These are phyloP conservation scores for Candida neerlandica DNA, from an alignment of 1,139 yeast species.

Conservation along the genomic window DNA sequence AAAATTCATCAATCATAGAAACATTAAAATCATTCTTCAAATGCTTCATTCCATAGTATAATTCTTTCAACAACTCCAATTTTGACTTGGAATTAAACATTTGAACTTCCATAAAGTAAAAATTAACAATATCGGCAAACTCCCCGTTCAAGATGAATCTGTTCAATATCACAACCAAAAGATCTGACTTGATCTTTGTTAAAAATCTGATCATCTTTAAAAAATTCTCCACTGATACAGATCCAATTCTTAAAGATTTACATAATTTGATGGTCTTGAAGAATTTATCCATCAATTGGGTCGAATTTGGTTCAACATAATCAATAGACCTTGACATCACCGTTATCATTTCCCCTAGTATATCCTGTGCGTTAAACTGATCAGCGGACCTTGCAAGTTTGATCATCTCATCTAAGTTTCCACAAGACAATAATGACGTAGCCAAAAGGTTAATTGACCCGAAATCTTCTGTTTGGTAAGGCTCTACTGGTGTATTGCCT, in stretches of 20 bases:
- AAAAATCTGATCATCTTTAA: conserved; percentile 30
- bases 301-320: conserved; percentile 1
- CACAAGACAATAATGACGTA: conserved; percentile 11
- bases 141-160: conserved; percentile 26
- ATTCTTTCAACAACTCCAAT: conserved; percentile 19
- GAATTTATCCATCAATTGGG: conserved; percentile 13
- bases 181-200: conserved; percentile 26
- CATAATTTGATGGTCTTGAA: conserved; percentile 21
- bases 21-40: conserved; percentile 2
- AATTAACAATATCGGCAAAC: conserved; percentile 26
- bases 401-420: conserved; percentile 21
- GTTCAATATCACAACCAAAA: conserved; percentile 30
- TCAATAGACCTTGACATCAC: not conserved
- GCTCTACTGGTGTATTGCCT: conserved; percentile 3
- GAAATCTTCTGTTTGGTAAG: conserved; percentile 2
- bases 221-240: conserved; percentile 28
- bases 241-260: conserved; percentile 21
- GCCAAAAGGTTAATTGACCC: conserved; percentile 15
- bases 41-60: conserved; percentile 15
- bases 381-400: conserved; percentile 15
- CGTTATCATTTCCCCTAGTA: conserved; percentile 7
- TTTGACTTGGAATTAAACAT: conserved; percentile 21
- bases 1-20: conserved; percentile 5
- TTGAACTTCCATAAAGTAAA: conserved; percentile 32
- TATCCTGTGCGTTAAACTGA: conserved; percentile 12